These are phyloP conservation scores for Mycena galopus DNA, from an alignment of 768 basidiomycete species.

Conservation along the genomic window DNA sequence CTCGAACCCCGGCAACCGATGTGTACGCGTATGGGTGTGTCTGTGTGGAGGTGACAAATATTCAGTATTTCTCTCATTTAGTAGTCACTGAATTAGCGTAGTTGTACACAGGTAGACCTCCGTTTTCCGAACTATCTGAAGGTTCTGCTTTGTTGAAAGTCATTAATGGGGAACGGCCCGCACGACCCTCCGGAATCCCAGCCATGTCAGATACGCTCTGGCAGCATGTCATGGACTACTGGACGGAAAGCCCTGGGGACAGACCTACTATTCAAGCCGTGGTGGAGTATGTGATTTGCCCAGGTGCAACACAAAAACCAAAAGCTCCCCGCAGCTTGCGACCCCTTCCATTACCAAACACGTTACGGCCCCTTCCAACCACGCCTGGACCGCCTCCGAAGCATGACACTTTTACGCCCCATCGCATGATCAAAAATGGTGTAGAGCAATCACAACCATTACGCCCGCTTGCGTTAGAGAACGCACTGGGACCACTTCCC, in stretches of 20 bases:
- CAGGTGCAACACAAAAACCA: background rate
- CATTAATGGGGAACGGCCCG: constrained; percentile 16
- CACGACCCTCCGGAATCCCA: background rate
- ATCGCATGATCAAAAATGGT: constrained; percentile 17
- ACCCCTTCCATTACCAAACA: constrained; percentile 22
- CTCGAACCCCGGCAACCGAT: constrained; percentile 17
- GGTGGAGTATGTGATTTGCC: background rate
- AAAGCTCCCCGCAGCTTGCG: constrained; percentile 6
- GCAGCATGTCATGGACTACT: background rate
- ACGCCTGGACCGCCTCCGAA: constrained; percentile 12
- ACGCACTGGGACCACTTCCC: constrained; percentile 16
- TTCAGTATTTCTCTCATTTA: background rate
- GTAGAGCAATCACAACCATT: constrained; percentile 5
- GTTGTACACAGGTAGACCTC: constrained; percentile 23
- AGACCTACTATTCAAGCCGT: constrained; percentile 1
- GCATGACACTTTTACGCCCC: constrained; percentile 12
- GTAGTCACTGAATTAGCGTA: background rate
- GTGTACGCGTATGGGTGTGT: constrained; percentile 22
- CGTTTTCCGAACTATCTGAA: constrained; percentile 21
- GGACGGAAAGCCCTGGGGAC: background rate
- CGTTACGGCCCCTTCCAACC: constrained; percentile 14
- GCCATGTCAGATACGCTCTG: constrained; percentile 1
- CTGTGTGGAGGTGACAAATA: background rate
- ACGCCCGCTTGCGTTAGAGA: constrained; percentile 13
- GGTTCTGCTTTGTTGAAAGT: constrained; percentile 23